A percentile compares a stretch with the other conserved stretches of the same genome.
Conservation (phyloP, 2,329 filamentous ascomycete genomes). For the Acrocalymma vagum region DNA sequence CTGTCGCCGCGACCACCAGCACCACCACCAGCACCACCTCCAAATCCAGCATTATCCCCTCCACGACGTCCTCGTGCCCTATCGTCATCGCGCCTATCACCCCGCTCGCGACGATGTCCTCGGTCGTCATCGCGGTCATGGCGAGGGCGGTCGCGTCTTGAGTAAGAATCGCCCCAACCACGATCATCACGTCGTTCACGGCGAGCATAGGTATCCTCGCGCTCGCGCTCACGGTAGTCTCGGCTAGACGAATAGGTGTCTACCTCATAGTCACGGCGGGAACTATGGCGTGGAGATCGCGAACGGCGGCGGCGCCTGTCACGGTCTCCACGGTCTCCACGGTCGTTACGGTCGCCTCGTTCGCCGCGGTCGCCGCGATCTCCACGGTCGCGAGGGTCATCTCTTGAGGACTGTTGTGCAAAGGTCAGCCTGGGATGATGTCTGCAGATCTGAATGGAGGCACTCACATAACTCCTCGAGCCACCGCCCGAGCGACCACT, state of each 20-base stretch:
- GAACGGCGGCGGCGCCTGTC: slow-evolving; percentile 74
- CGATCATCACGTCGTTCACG: slow-evolving; percentile 65
- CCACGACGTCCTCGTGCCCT: slow-evolving; percentile 33
- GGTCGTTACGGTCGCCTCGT: slow-evolving; percentile 45
- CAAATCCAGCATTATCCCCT: slow-evolving; percentile 21
- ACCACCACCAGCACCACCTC: slow-evolving; percentile 37
- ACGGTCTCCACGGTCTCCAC: slow-evolving; percentile 45
- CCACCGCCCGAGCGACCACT: slow-evolving; percentile 43
- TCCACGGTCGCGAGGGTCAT: slow-evolving; percentile 33
- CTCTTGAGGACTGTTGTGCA: slow-evolving; percentile 41
- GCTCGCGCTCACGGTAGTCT: slow-evolving; percentile 90
- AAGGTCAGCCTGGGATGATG: slow-evolving; percentile 30
- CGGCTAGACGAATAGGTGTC: slow-evolving; percentile 94
- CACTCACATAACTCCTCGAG: slow-evolving; percentile 50
- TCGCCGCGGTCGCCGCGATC: slow-evolving; percentile 21
- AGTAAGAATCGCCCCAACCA: slow-evolving; percentile 66
- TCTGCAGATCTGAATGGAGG: slow-evolving; percentile 17
- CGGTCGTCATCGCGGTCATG: slow-evolving; percentile 45
- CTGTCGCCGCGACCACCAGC: slow-evolving; percentile 62
- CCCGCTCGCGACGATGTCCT: slow-evolving; percentile 40
- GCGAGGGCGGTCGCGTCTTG: slow-evolving; percentile 43
- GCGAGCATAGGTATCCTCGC: slow-evolving; percentile 87
- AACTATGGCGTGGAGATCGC: slow-evolving; percentile 81
- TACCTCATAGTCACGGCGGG: slow-evolving; percentile 74
- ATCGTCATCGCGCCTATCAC: slow-evolving; percentile 57